A percentile compares a stretch with the other conserved stretches of the same genome.
Evolutionary conservation across 2,329 filamentous ascomycete genomes (phyloP).

Genomic region (Stachybotrys echinatus): DNA sequence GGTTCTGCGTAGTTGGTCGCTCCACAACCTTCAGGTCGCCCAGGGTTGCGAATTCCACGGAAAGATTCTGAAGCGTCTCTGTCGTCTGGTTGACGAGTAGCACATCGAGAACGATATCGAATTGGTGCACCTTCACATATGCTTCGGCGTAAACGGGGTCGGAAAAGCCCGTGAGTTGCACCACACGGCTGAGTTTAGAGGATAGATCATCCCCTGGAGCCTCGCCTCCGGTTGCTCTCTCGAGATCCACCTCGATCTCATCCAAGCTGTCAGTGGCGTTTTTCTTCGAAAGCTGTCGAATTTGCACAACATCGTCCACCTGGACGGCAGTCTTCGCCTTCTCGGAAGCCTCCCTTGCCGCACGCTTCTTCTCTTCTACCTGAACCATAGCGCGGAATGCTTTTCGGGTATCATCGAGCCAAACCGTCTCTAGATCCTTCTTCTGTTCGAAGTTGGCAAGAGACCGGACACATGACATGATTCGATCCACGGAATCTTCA

Average conservation of each 20-base stretch:
- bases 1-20: constrained; percentile 90
- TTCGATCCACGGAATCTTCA: constrained; percentile 95
- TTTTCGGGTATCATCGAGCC: constrained; percentile 89
- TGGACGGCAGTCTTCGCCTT: constrained; percentile 92
- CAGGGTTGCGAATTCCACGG: constrained; percentile 96
- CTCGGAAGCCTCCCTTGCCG: constrained; percentile 87
- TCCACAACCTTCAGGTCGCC: constrained; percentile 98
- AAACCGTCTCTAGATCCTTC: constrained; percentile 87
- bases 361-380: constrained; percentile 94
- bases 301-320: constrained; percentile 89
- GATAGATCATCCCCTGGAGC: constrained; percentile 76
- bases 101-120: constrained; percentile 96
- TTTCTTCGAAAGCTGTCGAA: constrained; percentile 91
- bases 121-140: constrained; percentile 97
- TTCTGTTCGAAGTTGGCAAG: constrained; percentile 84
- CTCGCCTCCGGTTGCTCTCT: constrained; percentile 91
- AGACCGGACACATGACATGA: constrained; percentile 95
- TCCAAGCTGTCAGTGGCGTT: constrained; percentile 76
- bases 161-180: constrained; percentile 96
- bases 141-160: constrained; percentile 98
- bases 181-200: constrained; percentile 91
- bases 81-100: constrained; percentile 95
- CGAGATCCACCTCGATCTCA: constrained; percentile 83
- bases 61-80: constrained; percentile 93
- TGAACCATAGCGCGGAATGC: constrained; percentile 97